These are phyloP conservation scores for Teratosphaeria destructans DNA, from an alignment of 2,329 filamentous ascomycete genomes.

Conservation along the genomic window DNA sequence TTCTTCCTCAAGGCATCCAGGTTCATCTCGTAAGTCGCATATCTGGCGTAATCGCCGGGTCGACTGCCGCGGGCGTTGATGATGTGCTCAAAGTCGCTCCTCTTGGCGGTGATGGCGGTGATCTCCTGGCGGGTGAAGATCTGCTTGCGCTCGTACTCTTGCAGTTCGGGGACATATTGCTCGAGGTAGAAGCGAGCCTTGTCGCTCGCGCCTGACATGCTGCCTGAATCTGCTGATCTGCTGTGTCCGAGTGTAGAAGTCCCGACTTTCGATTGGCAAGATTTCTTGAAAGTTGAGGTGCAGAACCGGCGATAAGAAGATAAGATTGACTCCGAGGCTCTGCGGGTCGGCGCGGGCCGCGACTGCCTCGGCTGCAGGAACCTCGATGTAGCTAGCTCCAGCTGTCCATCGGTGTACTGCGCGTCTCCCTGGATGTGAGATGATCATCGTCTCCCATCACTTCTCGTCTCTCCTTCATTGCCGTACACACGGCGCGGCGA, in stretches of 20 bases:
- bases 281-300: not conserved
- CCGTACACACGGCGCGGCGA: not conserved
- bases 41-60: slow-evolving; percentile 71
- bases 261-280: not conserved
- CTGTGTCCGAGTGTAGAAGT: no score
- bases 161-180: slow-evolving; percentile 80
- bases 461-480: not conserved
- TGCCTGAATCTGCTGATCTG: not conserved
- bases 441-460: not conserved
- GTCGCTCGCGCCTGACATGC: slow-evolving; percentile 76
- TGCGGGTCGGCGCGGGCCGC: not conserved
- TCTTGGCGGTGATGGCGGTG: slow-evolving; percentile 73
- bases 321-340: slow-evolving; percentile 1
- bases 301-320: not conserved
- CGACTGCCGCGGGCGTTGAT: slow-evolving; percentile 72
- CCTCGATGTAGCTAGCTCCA: not conserved
- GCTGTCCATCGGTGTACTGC: not conserved
- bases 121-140: slow-evolving; percentile 91
- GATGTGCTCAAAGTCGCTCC: slow-evolving; percentile 86
- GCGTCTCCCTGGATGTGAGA: not conserved
- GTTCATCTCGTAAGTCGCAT: slow-evolving; percentile 62
- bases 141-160: slow-evolving; percentile 82
- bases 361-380: not conserved
- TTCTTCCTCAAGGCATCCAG: slow-evolving; percentile 68
- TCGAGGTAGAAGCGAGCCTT: slow-evolving; percentile 95